A percentile compares a stretch with the other conserved stretches of the same genome.
Evolutionary conservation across 1,284 basidiomycete genomes (phyloP).

Genomic region (Irpex sp.): DNA sequence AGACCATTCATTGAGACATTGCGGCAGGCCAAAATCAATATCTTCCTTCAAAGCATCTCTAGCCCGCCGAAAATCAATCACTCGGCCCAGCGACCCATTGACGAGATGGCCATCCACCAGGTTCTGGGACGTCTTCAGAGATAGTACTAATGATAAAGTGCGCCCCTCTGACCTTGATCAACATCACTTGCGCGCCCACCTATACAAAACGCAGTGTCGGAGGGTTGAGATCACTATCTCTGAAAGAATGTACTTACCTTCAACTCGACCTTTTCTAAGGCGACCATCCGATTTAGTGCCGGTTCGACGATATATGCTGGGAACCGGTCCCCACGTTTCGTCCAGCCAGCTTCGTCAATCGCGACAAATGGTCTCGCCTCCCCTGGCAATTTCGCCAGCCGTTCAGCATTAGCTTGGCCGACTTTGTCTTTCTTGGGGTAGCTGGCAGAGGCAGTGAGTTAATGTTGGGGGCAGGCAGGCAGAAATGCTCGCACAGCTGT

Average conservation of each 20-base stretch:
- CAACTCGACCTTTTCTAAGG: constrained; percentile 8
- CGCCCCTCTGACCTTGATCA: constrained; percentile 71
- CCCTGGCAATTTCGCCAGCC: not conserved
- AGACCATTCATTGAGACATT: not conserved
- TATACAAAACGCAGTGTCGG: too few relatives aligned
- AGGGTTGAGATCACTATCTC: not conserved
- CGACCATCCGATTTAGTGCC: constrained; percentile 25
- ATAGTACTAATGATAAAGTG: not conserved
- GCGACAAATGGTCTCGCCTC: not conserved
- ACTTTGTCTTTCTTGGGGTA: not conserved
- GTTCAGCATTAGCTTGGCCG: not conserved
- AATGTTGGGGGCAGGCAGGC: constrained; percentile 26
- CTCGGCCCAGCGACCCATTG: constrained; percentile 85
- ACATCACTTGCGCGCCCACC: constrained; percentile 65
- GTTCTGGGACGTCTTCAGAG: constrained; percentile 6
- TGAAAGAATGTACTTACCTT: constrained; percentile 5
- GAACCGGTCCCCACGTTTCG: constrained; percentile 20
- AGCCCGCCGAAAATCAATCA: constrained; percentile 56
- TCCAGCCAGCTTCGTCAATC: constrained; percentile 35
- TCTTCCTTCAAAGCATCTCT: constrained; percentile 6
- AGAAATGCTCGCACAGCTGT: too few relatives aligned
- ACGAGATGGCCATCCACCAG: constrained; percentile 48
- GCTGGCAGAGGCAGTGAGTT: not conserved
- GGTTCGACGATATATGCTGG: constrained; percentile 14
- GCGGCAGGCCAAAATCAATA: not conserved